Conservation (phyloP, 495 filamentous ascomycete species). For the Achaetomiella virescens region DNA sequence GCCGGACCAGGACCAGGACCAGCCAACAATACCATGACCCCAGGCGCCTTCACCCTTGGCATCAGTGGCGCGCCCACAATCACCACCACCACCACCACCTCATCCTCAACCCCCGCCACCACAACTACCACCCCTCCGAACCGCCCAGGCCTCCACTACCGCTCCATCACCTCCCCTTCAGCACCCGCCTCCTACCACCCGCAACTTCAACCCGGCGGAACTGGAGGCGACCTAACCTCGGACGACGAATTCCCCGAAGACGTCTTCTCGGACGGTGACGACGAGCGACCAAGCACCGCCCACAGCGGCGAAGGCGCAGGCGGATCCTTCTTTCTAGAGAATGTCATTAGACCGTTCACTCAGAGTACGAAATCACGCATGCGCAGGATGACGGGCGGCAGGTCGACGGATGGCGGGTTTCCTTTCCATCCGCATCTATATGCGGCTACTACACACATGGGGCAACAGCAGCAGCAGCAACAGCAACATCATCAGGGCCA, state of each 20-base stretch:
- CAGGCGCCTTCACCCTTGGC: constrained; percentile 48
- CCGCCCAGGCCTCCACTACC: constrained; percentile 57
- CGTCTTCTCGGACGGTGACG: constrained; percentile 48
- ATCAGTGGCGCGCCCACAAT: not conserved
- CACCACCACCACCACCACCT: not conserved
- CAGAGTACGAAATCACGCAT: constrained; percentile 53
- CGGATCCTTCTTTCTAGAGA: constrained; percentile 56
- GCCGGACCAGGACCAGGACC: not conserved
- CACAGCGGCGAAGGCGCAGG: constrained; percentile 18
- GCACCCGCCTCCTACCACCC: constrained; percentile 50
- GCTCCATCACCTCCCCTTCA: constrained; percentile 67
- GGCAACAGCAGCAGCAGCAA: not conserved
- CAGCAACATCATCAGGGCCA: not conserved
- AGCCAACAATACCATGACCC: constrained; percentile 55
- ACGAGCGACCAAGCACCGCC: constrained; percentile 37
- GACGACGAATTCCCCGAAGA: constrained; percentile 45
- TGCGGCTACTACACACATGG: not conserved
- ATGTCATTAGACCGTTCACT: constrained; percentile 53
- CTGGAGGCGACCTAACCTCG: constrained; percentile 48
- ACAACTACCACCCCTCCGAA: not conserved
- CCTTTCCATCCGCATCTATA: constrained; percentile 18
- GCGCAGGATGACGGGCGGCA: constrained; percentile 59
- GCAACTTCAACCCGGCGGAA: constrained; percentile 25
- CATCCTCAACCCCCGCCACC: not conserved
- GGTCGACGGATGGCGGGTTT: constrained; percentile 55